Evolutionary conservation across 2,329 filamentous ascomycete genomes (phyloP).

Genomic region (Talaromyces sp.): DNA sequence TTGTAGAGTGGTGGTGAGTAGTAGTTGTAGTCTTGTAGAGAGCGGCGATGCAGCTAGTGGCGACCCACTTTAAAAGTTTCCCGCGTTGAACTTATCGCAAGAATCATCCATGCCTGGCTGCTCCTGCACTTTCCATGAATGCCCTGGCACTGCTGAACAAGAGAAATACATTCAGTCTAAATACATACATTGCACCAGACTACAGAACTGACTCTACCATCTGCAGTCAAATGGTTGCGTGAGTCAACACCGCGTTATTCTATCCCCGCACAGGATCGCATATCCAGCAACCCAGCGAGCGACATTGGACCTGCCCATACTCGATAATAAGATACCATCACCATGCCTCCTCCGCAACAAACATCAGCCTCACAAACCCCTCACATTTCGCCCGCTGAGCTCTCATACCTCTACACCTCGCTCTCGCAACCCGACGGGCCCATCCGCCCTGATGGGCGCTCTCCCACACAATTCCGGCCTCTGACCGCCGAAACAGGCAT

Average conservation of each 20-base stretch:
- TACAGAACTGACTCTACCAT: not conserved
- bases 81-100: not conserved
- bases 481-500: constrained; percentile 86
- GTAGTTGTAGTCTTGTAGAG: not conserved
- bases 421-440: constrained; percentile 69
- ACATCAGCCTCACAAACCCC: constrained; percentile 47
- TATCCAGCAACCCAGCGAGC: not conserved
- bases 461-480: constrained; percentile 81
- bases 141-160: not conserved
- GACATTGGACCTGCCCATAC: not conserved
- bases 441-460: constrained; percentile 82
- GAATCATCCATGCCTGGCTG: not conserved
- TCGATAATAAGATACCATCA: not conserved
- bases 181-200: not conserved
- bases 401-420: constrained; percentile 88
- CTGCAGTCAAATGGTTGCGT: not conserved
- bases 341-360: constrained; percentile 62
- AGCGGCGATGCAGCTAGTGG: not conserved
- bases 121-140: not conserved
- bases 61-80: constrained; percentile 3
- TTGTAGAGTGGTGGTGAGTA: no score
- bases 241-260: not conserved
- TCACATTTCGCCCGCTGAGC: constrained; percentile 88
- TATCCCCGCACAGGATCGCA: not conserved
- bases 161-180: not conserved